A percentile compares a stretch with the other conserved stretches of the same genome.
Evolutionary conservation across 2,329 filamentous ascomycete genomes (phyloP).

Genomic region (Trichoderma hamatum): DNA sequence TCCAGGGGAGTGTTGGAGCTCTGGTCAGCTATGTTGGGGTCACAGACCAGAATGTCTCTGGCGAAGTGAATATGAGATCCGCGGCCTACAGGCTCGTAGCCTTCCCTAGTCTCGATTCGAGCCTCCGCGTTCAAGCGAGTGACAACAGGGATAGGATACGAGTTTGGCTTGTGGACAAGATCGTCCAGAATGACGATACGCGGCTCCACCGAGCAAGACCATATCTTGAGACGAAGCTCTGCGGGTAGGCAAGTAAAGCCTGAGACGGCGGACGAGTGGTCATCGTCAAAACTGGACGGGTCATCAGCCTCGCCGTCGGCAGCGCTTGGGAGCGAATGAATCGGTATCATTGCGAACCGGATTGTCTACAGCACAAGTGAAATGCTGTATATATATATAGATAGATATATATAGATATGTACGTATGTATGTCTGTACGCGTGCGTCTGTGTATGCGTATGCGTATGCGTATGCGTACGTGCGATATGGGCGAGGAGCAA

Average conservation of each 20-base stretch:
- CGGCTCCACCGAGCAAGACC: conserved; percentile 43
- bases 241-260: conserved; percentile 40
- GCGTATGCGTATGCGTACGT: neutral
- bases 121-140: conserved; percentile 44
- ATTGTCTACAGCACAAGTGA: neutral
- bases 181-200: conserved; percentile 43
- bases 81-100: conserved; percentile 41
- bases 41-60: conserved; percentile 45
- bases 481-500: neutral
- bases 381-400: neutral
- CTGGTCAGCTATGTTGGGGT: conserved; percentile 42
- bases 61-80: conserved; percentile 45
- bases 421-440: neutral
- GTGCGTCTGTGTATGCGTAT: conserved; percentile 1
- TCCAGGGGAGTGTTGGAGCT: conserved; percentile 39
- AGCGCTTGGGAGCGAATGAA: conserved; percentile 17
- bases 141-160: conserved; percentile 42
- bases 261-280: conserved; percentile 23
- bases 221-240: conserved; percentile 45
- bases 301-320: conserved; percentile 24
- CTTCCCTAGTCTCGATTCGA: conserved; percentile 40
- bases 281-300: conserved; percentile 5
- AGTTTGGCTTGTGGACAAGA: conserved; percentile 36
- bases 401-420: neutral
- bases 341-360: conserved; percentile 25